phyloP scores from a whole-genome alignment of 2,329 filamentous ascomycete species.

The Orbilia javanica region DNA sequence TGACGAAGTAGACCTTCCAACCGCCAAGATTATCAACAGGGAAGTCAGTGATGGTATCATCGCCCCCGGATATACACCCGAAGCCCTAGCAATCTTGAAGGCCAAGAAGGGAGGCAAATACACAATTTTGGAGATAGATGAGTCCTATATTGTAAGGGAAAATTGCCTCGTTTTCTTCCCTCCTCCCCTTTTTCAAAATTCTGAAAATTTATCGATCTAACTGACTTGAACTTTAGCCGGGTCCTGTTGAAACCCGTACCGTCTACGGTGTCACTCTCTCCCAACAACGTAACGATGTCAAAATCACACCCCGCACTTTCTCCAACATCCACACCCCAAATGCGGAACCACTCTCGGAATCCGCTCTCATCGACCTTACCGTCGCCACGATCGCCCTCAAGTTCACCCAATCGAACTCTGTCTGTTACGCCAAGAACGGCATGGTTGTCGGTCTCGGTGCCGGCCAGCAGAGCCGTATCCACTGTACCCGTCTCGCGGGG shows the following conservation, averaged over 20 bases:
- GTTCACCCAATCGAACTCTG: conserved; percentile 99
- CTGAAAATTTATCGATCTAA: neutral
- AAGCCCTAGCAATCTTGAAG: conserved; percentile 88
- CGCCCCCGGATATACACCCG: conserved; percentile 85
- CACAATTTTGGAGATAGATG: conserved; percentile 93
- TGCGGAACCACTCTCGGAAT: conserved; percentile 80
- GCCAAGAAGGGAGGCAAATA: conserved; percentile 99
- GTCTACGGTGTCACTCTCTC: conserved; percentile 90
- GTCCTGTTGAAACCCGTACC: conserved; percentile 80
- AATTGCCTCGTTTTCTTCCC: neutral
- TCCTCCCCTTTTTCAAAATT: too few relatives aligned
- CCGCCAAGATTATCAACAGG: conserved; percentile 96
- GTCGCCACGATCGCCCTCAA: conserved; percentile 97
- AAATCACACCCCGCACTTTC: conserved; percentile 88
- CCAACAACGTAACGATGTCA: conserved; percentile 92
- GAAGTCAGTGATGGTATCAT: conserved; percentile 98
- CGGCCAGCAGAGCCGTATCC: conserved; percentile 96
- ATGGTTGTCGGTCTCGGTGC: conserved; percentile 95
- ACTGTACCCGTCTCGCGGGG: conserved; percentile 96
- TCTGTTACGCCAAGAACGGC: conserved; percentile 95
- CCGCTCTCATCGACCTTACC: conserved; percentile 87
- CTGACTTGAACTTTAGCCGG: conserved; percentile 68
- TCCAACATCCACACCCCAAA: conserved; percentile 87
- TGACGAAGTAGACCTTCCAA: conserved; percentile 88
- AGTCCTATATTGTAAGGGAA: conserved; percentile 74